Conservation (phyloP, 1,284 basidiomycete species). For the Heterobasidion parviporum region DNA sequence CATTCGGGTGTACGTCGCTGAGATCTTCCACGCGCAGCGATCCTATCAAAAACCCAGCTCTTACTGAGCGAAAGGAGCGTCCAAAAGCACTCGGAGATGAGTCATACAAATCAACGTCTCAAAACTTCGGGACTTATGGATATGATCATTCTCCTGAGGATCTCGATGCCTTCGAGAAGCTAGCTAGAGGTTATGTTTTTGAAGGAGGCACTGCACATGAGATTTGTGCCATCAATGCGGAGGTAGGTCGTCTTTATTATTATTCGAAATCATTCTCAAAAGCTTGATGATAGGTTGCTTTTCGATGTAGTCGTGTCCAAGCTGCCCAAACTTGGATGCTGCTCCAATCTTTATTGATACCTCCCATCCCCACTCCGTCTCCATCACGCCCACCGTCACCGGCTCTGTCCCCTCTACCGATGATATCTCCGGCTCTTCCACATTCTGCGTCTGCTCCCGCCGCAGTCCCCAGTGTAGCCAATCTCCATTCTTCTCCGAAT, state of each 20-base stretch:
- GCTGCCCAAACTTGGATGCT: conserved; percentile 68
- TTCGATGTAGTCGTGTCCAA: conserved; percentile 49
- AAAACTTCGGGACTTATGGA: conserved; percentile 46
- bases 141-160: conserved; percentile 29
- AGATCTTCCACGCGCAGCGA: conserved; percentile 27
- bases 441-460: conserved; percentile 38
- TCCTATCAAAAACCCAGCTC: conserved; percentile 34
- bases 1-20: conserved; percentile 1
- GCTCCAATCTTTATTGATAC: conserved; percentile 47
- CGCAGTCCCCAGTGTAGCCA: conserved; percentile 22
- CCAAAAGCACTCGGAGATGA: conserved; percentile 47
- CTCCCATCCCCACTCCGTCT: conserved; percentile 39
- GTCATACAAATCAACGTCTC: conserved; percentile 35
- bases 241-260: conserved; percentile 27
- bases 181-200: conserved; percentile 63
- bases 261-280: conserved; percentile 2
- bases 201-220: conserved; percentile 42
- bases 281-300: conserved; percentile 39
- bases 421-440: conserved; percentile 18
- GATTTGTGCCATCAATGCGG: conserved; percentile 53
- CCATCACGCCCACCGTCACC: conserved; percentile 20
- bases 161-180: conserved; percentile 43
- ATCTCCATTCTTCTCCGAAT: conserved; percentile 4
- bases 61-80: conserved; percentile 27
- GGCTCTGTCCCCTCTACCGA: conserved; percentile 14